Evolutionary conservation across 306 rosid species (phyloP).

Genomic region (Datisca glomerata): DNA sequence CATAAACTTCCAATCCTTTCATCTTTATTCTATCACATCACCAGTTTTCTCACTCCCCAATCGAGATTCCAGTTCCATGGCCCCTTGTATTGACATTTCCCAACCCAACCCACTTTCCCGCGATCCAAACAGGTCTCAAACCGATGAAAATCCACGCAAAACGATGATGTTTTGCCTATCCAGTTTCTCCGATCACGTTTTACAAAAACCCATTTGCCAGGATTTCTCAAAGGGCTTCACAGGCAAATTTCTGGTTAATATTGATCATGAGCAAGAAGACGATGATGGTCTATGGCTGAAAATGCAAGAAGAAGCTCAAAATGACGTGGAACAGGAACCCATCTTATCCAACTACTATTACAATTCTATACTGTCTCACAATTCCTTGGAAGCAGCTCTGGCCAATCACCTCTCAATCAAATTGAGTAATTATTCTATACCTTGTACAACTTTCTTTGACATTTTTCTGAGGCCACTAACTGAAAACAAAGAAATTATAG

Average conservation of each 20-base stretch:
- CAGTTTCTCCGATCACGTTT: conserved; percentile 19
- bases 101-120: conserved; percentile 26
- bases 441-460: conserved; percentile 30
- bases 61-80: conserved; percentile 16
- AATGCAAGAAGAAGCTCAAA: conserved; percentile 53
- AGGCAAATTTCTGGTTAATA: conserved; percentile 14
- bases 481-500: conserved; percentile 24
- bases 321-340: conserved; percentile 50
- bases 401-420: conserved; percentile 47
- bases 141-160: conserved; percentile 5
- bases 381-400: conserved; percentile 42
- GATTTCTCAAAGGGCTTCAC: conserved; percentile 15
- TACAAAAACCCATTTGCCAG: conserved; percentile 15
- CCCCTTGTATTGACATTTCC: conserved; percentile 36
- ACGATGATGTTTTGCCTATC: conserved; percentile 17
- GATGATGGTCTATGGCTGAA: conserved; percentile 6
- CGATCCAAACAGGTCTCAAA: conserved; percentile 21
- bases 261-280: conserved; percentile 7
- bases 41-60: too few species aligned
- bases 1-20: too few species aligned
- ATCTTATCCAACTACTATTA: conserved; percentile 38
- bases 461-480: conserved; percentile 31
- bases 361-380: conserved; percentile 37
- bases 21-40: too few species aligned
- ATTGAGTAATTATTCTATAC: conserved; percentile 38